Conservation (phyloP, 2,329 filamentous ascomycete species). For the Alternaria novae-zelandiae region DNA sequence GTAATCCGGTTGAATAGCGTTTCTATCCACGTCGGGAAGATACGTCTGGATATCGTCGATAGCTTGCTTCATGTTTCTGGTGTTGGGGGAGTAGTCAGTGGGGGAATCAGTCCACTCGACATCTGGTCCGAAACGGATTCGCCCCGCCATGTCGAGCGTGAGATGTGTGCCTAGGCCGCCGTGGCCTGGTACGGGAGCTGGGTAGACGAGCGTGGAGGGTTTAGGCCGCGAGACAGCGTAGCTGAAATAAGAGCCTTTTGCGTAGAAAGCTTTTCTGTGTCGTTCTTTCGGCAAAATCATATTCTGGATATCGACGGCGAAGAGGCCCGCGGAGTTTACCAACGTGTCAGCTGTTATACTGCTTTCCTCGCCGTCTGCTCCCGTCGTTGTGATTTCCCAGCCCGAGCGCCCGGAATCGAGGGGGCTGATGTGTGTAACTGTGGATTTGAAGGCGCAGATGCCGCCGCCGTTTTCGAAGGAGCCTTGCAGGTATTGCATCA, state of each 20-base stretch:
- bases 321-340: slow-evolving; percentile 85
- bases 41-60: slow-evolving; percentile 78
- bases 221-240: slow-evolving; percentile 71
- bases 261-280: slow-evolving; percentile 73
- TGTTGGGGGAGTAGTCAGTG: slow-evolving; percentile 71
- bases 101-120: slow-evolving; percentile 87
- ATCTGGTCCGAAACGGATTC: slow-evolving; percentile 90
- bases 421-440: slow-evolving; percentile 67
- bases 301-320: slow-evolving; percentile 78
- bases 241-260: slow-evolving; percentile 95
- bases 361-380: slow-evolving; percentile 47
- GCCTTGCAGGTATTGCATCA: slow-evolving; percentile 82
- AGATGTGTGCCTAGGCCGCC: slow-evolving; percentile 91
- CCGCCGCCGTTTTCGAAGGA: slow-evolving; percentile 79
- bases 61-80: slow-evolving; percentile 68
- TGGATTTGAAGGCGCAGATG: slow-evolving; percentile 71
- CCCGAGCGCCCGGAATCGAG: slow-evolving; percentile 62
- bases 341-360: slow-evolving; percentile 76
- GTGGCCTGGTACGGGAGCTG: slow-evolving; percentile 79
- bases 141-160: slow-evolving; percentile 84
- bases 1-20: slow-evolving; percentile 78
- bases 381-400: slow-evolving; percentile 69
- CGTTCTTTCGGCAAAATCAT: slow-evolving; percentile 70
- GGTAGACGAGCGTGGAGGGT: slow-evolving; percentile 81
- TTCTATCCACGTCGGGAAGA: slow-evolving; percentile 73